These are phyloP conservation scores for Neospora caninum DNA, from an alignment of 169 alveolate genomes.

Conservation along the genomic window DNA sequence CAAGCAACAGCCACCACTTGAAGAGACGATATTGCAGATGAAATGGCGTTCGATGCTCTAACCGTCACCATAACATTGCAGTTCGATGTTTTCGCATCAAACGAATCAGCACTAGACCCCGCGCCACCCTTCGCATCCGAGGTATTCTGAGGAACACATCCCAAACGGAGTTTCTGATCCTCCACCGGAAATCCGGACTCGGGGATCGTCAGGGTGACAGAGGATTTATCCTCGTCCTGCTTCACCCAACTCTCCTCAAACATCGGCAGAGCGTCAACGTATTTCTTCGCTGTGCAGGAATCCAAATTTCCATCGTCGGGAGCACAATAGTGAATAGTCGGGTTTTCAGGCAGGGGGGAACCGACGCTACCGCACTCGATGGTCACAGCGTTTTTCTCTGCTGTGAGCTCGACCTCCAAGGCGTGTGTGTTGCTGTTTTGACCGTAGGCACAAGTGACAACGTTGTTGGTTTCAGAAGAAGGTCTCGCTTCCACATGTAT, in stretches of 20 bases:
- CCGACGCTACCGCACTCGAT: not conserved
- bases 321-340: not conserved
- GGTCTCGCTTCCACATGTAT: not conserved
- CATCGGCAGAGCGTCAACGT: not conserved
- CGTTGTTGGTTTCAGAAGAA: not conserved
- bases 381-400: not conserved
- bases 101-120: not conserved
- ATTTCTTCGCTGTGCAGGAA: not conserved
- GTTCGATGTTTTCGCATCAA: too few relatives aligned
- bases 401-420: not conserved
- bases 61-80: slow-evolving; percentile 13
- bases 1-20: too few relatives aligned
- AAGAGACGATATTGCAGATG: too few relatives aligned
- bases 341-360: not conserved
- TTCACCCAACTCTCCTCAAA: not conserved
- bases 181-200: not conserved
- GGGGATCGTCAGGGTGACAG: not conserved
- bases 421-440: not conserved
- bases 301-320: not conserved
- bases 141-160: not conserved
- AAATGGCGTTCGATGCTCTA: not conserved
- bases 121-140: not conserved
- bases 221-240: not conserved
- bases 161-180: not conserved
- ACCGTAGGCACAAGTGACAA: not conserved